phyloP scores from a whole-genome alignment of 2,329 filamentous ascomycete species.

The Colletotrichum noveboracense region DNA sequence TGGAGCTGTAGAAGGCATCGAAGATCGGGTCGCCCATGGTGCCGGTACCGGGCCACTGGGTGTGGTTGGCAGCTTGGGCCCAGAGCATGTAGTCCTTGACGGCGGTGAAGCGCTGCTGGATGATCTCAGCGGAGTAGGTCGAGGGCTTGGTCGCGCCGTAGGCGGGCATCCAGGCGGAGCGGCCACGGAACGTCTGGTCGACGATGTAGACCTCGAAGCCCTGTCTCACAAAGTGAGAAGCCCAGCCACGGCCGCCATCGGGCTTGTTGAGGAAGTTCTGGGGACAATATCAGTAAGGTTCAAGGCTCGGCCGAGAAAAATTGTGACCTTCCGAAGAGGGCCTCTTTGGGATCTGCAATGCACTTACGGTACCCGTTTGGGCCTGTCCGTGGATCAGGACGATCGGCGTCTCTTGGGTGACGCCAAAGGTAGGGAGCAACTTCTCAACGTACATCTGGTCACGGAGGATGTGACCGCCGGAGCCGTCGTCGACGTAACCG shows the following conservation, averaged over 20 bases:
- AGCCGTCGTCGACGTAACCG: constrained; percentile 33
- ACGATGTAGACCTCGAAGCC: constrained; percentile 53
- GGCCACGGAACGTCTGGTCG: constrained; percentile 50
- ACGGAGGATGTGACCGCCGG: constrained; percentile 33
- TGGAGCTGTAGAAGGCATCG: constrained; percentile 45
- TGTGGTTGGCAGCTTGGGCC: constrained; percentile 44
- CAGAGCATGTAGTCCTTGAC: constrained; percentile 35
- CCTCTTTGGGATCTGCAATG: background rate
- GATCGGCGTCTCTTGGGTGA: constrained; percentile 34
- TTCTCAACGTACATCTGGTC: constrained; percentile 62
- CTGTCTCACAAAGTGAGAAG: constrained; percentile 48
- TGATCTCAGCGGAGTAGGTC: constrained; percentile 36
- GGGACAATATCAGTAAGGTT: background rate
- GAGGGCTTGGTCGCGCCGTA: constrained; percentile 27
- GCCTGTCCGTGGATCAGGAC: constrained; percentile 48
- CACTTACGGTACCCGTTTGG: constrained; percentile 43
- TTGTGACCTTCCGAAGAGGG: background rate
- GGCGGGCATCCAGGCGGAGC: constrained; percentile 44
- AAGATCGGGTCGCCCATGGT: constrained; percentile 43
- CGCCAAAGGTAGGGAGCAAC: constrained; percentile 37
- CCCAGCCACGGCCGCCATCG: constrained; percentile 52
- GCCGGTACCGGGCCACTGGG: constrained; percentile 48
- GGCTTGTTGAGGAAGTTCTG: constrained; percentile 53
- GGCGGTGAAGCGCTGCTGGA: constrained; percentile 44
- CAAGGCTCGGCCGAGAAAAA: background rate